These are phyloP conservation scores for Scortechinia acanthostroma DNA, from an alignment of 2,329 filamentous ascomycete species.

Conservation along the genomic window DNA sequence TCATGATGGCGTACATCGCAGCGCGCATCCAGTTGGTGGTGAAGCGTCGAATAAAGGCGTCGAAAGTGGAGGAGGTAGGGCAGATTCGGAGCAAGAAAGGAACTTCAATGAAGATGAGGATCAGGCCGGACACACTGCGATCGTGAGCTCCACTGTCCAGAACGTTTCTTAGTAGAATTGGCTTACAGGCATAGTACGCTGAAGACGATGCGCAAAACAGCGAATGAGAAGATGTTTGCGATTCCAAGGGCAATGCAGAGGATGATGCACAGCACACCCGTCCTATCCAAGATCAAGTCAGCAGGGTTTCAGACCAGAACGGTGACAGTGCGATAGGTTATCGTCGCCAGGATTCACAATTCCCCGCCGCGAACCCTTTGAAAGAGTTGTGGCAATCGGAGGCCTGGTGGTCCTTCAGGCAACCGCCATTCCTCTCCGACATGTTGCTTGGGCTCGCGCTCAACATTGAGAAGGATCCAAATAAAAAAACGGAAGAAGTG, in stretches of 20 bases:
- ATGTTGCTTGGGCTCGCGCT: conserved; percentile 4
- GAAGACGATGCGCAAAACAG: conserved; percentile 37
- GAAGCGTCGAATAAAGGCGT: conserved; percentile 81
- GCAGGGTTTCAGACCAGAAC: conserved; percentile 7
- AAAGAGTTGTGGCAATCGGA: not conserved
- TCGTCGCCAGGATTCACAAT: not conserved
- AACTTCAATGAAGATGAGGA: conserved; percentile 82
- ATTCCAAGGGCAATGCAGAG: conserved; percentile 65
- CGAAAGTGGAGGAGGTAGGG: conserved; percentile 85
- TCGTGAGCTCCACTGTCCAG: not conserved
- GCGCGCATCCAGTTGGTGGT: conserved; percentile 97
- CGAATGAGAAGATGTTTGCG: conserved; percentile 53
- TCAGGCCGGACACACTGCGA: conserved; percentile 56
- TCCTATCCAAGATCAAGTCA: conserved; percentile 39
- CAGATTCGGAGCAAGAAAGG: conserved; percentile 95
- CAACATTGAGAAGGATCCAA: conserved; percentile 4
- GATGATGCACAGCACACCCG: conserved; percentile 65
- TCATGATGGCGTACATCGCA: conserved; percentile 76
- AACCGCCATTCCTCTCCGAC: conserved; percentile 4
- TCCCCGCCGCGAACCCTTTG: not conserved
- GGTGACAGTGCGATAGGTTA: conserved; percentile 3
- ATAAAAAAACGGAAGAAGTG: not conserved
- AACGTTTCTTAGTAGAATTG: not conserved
- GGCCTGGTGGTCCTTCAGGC: not conserved
- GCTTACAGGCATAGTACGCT: conserved; percentile 45